A percentile compares a stretch with the other conserved stretches of the same genome.
Conservation (phyloP, 768 basidiomycete genomes). For the Calocera viscosa region DNA sequence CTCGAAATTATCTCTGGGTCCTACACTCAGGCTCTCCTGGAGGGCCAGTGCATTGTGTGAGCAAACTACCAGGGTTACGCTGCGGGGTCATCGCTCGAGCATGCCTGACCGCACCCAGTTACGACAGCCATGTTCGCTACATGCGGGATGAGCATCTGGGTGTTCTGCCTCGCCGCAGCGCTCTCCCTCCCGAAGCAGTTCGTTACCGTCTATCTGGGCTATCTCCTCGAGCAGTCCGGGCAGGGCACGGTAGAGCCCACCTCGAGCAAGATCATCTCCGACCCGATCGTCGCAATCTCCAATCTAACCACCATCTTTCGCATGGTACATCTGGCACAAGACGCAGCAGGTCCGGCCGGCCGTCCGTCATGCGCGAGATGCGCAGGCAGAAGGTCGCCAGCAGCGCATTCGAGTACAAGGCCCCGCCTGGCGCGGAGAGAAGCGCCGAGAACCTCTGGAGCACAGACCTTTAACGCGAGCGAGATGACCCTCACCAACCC, state of each 20-base stretch:
- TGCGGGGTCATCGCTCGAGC: too few relatives aligned
- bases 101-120: too few relatives aligned
- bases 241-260: conserved; percentile 23
- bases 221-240: conserved; percentile 17
- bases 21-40: too few relatives aligned
- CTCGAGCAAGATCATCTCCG: conserved; percentile 52
- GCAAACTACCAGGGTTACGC: too few relatives aligned
- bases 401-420: neutral
- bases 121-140: conserved; percentile 25
- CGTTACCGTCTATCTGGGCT: conserved; percentile 29
- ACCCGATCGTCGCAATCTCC: conserved; percentile 55
- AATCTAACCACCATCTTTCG: conserved; percentile 54
- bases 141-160: conserved; percentile 27
- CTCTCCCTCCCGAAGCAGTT: conserved; percentile 31
- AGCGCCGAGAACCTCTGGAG: conserved; percentile 1
- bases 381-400: neutral
- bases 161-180: conserved; percentile 28
- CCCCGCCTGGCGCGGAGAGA: neutral
- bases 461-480: neutral
- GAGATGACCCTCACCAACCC: neutral
- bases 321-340: conserved; percentile 69
- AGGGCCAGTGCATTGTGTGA: too few relatives aligned
- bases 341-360: conserved; percentile 41
- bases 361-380: conserved; percentile 20
- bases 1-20: too few relatives aligned